Base-by-base conservation (phyloP, 495 filamentous ascomycete genomes). In the Podospora australis region DNA sequence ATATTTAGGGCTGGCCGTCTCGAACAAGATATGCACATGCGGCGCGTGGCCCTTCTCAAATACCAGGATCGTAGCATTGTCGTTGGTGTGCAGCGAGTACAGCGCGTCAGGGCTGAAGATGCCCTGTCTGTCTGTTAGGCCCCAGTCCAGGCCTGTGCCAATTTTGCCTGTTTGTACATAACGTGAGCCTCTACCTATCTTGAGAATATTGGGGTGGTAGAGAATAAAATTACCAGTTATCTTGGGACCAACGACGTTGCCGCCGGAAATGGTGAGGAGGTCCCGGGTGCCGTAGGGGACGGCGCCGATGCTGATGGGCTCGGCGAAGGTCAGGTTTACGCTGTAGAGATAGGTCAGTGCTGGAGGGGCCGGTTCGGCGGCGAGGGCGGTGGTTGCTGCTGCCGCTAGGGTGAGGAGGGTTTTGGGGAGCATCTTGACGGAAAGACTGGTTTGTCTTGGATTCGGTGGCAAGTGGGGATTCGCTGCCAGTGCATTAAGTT, bases 61-160 rank as follows among this genome's bases (percentile, higher is more conserved):
- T 10, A 59, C 53, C 29, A 56, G 25, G 21, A 59, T 54, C 24
- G 54, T 59, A 29, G 57, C 57, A 28, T 50, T 50, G 45, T 59
- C 57, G 43, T 35, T 24, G 6, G 57, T 59, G 25, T 56, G 29
- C 28, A 59, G 47, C 25, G 46, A 38, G 47, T 59, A 59, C 13
- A 59, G 34, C 5, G 53, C 57, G 30, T 59, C 57, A 6, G 57
- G 57, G 44, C 53, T 56, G 44, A 59, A 59, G 17, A 43, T 41
- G 24, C 57, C 53, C 43, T 53, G 49, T 13, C 30, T 10, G 29
- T 53, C 49, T 4, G 57, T 59, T 21, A 59, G 48, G 24, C 57
- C 57, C 53, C 57, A 59, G 53, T 59, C 53, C 2, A 59, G 38
- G 29, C 57, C 57, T 6, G 21, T 44, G 17, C 42, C 44, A 16